These are phyloP conservation scores for Naganishia albida DNA, from an alignment of 1,284 basidiomycete genomes.

Conservation along the genomic window DNA sequence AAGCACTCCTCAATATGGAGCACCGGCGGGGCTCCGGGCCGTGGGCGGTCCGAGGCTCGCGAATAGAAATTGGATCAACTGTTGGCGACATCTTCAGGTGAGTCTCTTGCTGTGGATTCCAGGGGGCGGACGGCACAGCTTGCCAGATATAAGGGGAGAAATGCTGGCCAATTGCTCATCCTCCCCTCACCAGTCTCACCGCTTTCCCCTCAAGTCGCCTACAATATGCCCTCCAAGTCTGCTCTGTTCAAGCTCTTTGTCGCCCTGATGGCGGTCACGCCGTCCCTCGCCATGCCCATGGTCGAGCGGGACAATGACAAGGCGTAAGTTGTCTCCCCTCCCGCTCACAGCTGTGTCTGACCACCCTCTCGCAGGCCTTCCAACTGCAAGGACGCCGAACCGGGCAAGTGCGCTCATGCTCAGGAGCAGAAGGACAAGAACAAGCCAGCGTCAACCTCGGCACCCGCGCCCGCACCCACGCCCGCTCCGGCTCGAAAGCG, in stretches of 20 bases:
- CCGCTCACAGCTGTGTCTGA: not conserved
- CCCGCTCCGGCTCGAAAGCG: constrained; percentile 10
- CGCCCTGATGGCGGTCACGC: constrained; percentile 12
- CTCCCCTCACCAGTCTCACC: not conserved
- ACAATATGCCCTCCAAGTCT: constrained; percentile 12
- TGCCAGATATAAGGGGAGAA: not conserved
- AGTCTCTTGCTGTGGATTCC: not conserved
- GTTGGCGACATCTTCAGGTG: not conserved
- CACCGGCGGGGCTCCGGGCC: constrained; percentile 9
- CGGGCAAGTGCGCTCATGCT: constrained; percentile 15
- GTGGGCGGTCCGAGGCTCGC: not conserved
- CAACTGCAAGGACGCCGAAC: constrained; percentile 23
- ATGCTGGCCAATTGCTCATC: not conserved
- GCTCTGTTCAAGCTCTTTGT: constrained; percentile 21
- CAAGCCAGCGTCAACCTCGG: not conserved
- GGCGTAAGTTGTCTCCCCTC: not conserved
- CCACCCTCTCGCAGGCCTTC: not conserved
- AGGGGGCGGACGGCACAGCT: not conserved
- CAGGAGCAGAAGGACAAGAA: constrained; percentile 21
- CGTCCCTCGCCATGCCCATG: constrained; percentile 22
- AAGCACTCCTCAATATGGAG: not conserved
- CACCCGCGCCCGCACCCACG: not conserved
- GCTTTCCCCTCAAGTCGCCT: not conserved
- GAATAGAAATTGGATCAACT: constrained; percentile 16
- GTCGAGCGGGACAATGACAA: constrained; percentile 19